Percentiles rank a stretch among this genome's conserved stretches.
Conservation (phyloP, 1,139 yeast genomes). For the Pichia sp. region DNA sequence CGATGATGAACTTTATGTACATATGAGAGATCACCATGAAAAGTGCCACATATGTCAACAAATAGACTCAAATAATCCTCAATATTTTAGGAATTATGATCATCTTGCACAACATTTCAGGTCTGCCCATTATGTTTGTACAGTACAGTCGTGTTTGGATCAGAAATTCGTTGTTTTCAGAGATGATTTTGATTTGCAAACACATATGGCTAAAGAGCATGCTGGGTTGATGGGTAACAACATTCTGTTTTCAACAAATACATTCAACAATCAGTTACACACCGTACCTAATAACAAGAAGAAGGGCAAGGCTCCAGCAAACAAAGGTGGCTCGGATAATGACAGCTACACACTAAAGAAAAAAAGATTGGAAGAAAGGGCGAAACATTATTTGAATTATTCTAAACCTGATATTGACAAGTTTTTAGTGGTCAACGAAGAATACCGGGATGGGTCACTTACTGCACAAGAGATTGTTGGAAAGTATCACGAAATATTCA, state of each 20-base stretch:
- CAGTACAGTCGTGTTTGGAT: constrained; percentile 75
- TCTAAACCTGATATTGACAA: constrained; percentile 42
- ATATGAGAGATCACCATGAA: constrained; percentile 81
- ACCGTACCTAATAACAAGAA: constrained; percentile 34
- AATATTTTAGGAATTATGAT: constrained; percentile 75
- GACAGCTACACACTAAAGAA: constrained; percentile 35
- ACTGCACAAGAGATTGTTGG: constrained; percentile 46
- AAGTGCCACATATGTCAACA: constrained; percentile 88
- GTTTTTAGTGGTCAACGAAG: constrained; percentile 49
- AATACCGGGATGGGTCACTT: constrained; percentile 44
- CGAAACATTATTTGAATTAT: constrained; percentile 67
- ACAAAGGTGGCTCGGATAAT: neutral
- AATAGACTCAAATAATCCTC: constrained; percentile 58
- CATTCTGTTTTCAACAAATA: constrained; percentile 36
- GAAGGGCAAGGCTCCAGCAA: neutral
- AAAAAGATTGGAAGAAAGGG: constrained; percentile 76
- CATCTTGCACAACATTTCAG: constrained; percentile 71
- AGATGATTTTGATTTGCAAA: constrained; percentile 80
- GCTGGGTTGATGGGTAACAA: constrained; percentile 51
- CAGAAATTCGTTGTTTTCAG: constrained; percentile 87
- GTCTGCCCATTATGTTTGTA: constrained; percentile 70
- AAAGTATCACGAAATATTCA: constrained; percentile 54
- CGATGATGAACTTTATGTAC: constrained; percentile 79
- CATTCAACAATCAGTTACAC: constrained; percentile 64
- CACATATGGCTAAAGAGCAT: constrained; percentile 85